Base-by-base conservation (phyloP, 2,329 filamentous ascomycete species). In the Cladosporium phlei region DNA sequence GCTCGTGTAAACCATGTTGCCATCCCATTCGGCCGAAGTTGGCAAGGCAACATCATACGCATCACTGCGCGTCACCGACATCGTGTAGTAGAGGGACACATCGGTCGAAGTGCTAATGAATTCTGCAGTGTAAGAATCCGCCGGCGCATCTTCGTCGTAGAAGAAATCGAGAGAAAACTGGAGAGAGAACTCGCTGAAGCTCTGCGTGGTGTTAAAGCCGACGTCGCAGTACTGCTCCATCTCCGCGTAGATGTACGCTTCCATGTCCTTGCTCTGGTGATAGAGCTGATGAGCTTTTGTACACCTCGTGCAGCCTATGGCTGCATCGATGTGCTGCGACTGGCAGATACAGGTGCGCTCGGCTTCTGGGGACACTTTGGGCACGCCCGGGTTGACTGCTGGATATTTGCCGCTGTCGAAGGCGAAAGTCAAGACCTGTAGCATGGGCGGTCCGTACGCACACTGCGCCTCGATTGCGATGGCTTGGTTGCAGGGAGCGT, bases 271-370 rank as follows among this genome's bases (percentile, higher is more conserved):
- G n/a, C n/a, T 17, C 24, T 6, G 24, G 6, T 25, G 11, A 19
- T 37, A 5, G 28, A 6, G 9, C 30, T 16, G 10, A 33, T 16
- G 14, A 33, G 50, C 2, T 53, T 52, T 42, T 61, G 57, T 57
- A 46, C 59, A 59, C 14, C 51, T 50, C 4, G 38, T 14, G 47
- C 59, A 59, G 8, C 53, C 58, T 3, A 16, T 17, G 7, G 45
- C 20, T 11, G 42, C 40, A 16, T 47, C 47, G 49, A 55, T 59
- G 46, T 57, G 59, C 25, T 56, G 53, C 17, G 47, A 52, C 32
- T 56, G 37, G 51, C 59, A 61, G 29, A 60, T 21, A 35, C 58
- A 61, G 11, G 49, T 46, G 11, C 55, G 52, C 37, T 60, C 54
- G 14, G 35, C 19, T 22, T 27, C 35, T 6, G 35, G 35, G 3